Percentiles rank a stretch among this genome's conserved stretches.
phyloP scores from a whole-genome alignment of 2,329 filamentous ascomycete genomes.

The Aspergillus ruber region DNA sequence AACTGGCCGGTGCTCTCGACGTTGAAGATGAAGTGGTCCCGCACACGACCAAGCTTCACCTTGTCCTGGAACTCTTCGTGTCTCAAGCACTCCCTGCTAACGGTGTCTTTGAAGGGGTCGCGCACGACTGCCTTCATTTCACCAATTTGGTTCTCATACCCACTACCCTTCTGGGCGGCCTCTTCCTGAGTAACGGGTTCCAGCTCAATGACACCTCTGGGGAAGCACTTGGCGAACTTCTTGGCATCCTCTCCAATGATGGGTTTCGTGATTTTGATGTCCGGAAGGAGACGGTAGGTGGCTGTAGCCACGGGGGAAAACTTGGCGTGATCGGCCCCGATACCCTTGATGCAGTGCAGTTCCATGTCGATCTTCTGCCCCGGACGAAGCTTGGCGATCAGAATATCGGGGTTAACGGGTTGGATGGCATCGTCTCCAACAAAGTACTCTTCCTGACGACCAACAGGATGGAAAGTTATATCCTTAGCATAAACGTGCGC shows the following conservation, averaged over 20 bases:
- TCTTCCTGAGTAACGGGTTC: constrained; percentile 66
- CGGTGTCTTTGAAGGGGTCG: constrained; percentile 88
- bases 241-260: constrained; percentile 80
- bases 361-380: constrained; percentile 79
- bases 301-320: constrained; percentile 95
- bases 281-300: constrained; percentile 82
- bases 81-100: constrained; percentile 84
- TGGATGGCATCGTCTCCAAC: constrained; percentile 59
- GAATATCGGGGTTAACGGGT: constrained; percentile 82
- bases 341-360: constrained; percentile 91
- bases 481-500: constrained; percentile 75
- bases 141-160: constrained; percentile 68
- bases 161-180: constrained; percentile 52
- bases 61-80: constrained; percentile 93
- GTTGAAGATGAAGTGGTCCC: constrained; percentile 96
- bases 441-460: constrained; percentile 65
- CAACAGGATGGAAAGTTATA: constrained; percentile 69
- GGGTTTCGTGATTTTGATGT: constrained; percentile 74
- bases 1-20: constrained; percentile 94
- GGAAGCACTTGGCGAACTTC: constrained; percentile 88
- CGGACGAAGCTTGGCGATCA: constrained; percentile 89
- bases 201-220: constrained; percentile 75
- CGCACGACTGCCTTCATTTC: constrained; percentile 81
- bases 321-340: constrained; percentile 91
- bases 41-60: constrained; percentile 80